Evolutionary conservation across 805 yeast species (phyloP).

Genomic region (Yarrowia sp.): DNA sequence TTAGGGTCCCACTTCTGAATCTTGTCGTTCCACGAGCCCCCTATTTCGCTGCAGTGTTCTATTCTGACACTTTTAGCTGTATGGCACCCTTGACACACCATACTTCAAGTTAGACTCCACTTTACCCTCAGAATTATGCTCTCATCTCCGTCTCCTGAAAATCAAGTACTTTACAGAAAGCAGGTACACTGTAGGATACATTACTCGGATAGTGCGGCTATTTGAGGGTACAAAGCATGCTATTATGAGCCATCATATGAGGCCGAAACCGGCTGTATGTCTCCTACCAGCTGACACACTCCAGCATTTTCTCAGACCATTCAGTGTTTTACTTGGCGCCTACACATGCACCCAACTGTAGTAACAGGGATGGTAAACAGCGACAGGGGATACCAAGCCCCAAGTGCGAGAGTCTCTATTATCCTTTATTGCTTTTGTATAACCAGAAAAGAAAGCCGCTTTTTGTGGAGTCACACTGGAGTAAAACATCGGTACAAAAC

Average conservation of each 20-base stretch:
- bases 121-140: not conserved
- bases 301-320: no score
- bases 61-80: not conserved
- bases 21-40: no score
- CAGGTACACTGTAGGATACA: not conserved
- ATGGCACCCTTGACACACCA: no score
- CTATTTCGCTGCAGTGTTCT: no score
- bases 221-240: not conserved
- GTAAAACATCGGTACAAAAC: no score
- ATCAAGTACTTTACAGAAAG: not conserved
- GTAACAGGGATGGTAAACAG: no score
- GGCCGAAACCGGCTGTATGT: not conserved
- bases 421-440: not conserved
- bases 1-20: no score
- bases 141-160: not conserved
- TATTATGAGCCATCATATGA: not conserved
- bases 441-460: no score
- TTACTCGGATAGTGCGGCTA: conserved; percentile 16
- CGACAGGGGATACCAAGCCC: no score
- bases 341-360: no score
- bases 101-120: not conserved
- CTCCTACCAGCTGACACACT: not conserved
- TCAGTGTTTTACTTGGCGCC: not conserved
- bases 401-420: no score
- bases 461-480: no score